Percentiles rank a stretch among this genome's conserved stretches.
Conservation (phyloP, 1,284 basidiomycete genomes). For the Volvariella volvacea region DNA sequence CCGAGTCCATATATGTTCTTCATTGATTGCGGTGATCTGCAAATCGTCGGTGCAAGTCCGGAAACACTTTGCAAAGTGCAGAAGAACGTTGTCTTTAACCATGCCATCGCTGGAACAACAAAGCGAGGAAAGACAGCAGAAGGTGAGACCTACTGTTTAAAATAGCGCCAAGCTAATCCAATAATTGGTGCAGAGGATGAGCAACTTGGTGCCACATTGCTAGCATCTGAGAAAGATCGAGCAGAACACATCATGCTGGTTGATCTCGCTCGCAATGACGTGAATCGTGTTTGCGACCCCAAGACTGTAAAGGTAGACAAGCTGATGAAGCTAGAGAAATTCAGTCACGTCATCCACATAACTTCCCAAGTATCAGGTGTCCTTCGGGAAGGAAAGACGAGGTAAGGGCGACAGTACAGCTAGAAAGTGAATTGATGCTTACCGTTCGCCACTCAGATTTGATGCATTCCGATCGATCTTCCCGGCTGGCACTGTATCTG, state of each 20-base stretch:
- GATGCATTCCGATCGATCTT: constrained; percentile 99
- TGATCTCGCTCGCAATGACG: constrained; percentile 98
- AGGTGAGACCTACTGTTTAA: constrained; percentile 41
- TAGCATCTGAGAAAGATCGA: constrained; percentile 87
- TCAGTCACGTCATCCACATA: constrained; percentile 97
- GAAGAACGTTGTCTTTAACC: constrained; percentile 89
- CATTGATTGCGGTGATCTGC: constrained; percentile 87
- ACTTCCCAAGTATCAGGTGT: constrained; percentile 93
- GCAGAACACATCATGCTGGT: constrained; percentile 99
- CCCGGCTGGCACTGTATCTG: constrained; percentile 98
- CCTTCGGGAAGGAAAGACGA: constrained; percentile 77
- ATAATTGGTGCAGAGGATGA: constrained; percentile 71
- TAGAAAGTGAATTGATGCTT: too few relatives aligned
- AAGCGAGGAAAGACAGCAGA: constrained; percentile 80
- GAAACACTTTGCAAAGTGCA: constrained; percentile 98
- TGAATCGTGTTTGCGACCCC: constrained; percentile 95
- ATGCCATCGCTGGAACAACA: constrained; percentile 97
- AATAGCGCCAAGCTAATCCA: background rate
- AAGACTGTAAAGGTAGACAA: constrained; percentile 95
- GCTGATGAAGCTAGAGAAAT: constrained; percentile 92
- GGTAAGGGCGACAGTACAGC: constrained; percentile 50
- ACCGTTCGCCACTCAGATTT: constrained; percentile 49
- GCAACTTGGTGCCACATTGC: constrained; percentile 65
- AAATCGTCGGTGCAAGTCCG: constrained; percentile 95
- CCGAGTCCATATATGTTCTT: constrained; percentile 99